A percentile compares a stretch with the other conserved stretches of the same genome.
Evolutionary conservation across 208 protist species (phyloP).

Genomic region (Trypanosoma lewisi): DNA sequence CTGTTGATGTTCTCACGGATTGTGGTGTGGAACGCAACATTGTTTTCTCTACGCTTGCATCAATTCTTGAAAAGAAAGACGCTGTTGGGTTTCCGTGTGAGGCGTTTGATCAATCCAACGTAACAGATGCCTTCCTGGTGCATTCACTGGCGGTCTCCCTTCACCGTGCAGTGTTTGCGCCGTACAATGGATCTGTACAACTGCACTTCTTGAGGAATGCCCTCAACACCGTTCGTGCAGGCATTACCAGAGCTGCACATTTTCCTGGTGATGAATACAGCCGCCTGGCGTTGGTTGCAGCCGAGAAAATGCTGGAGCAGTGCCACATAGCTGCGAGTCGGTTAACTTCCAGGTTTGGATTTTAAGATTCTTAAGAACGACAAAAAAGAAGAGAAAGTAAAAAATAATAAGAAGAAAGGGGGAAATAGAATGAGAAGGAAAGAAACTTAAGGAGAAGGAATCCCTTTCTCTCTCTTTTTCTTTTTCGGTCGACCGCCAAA

Average conservation of each 20-base stretch:
- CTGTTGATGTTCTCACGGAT: conserved; percentile 63
- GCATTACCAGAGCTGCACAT: conserved; percentile 20
- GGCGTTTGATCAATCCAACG: conserved; percentile 25
- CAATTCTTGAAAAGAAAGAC: conserved; percentile 52
- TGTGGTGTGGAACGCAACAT: conserved; percentile 65
- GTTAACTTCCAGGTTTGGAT: conserved; percentile 17
- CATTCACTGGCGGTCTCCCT: conserved; percentile 63
- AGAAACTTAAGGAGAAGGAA: neutral
- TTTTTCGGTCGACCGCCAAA: too few species aligned
- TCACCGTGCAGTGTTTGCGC: conserved; percentile 41
- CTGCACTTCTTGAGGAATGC: conserved; percentile 35
- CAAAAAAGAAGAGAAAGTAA: neutral
- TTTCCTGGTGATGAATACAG: conserved; percentile 16
- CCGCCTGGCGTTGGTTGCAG: conserved; percentile 15
- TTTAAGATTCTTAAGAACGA: conserved; percentile 6
- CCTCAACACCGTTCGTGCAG: conserved; percentile 32
- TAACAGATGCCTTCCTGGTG: conserved; percentile 45
- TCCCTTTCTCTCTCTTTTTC: conserved; percentile 7
- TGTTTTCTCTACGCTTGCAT: conserved; percentile 63
- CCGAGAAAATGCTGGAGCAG: conserved; percentile 23
- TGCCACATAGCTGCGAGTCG: conserved; percentile 22
- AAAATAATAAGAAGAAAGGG: too few species aligned
- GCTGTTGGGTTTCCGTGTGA: conserved; percentile 36
- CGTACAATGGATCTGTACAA: conserved; percentile 37
- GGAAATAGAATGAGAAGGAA: neutral